Conservation (phyloP, 768 basidiomycete genomes). For the Cyathus striatus region DNA sequence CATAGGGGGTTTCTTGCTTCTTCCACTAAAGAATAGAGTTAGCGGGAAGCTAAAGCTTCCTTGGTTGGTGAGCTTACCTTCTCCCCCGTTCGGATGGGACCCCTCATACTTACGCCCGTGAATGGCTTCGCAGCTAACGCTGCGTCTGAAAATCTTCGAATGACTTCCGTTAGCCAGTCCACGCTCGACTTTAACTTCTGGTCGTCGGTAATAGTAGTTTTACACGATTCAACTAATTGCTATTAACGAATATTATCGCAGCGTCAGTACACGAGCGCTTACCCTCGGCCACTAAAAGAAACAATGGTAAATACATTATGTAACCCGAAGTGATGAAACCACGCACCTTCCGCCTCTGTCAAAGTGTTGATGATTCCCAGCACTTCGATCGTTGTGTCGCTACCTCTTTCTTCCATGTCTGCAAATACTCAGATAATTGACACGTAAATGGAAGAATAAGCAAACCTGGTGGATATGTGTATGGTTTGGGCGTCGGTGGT, state of each 20-base stretch:
- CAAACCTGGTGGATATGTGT: conserved; percentile 33
- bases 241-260: no score
- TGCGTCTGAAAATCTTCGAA: conserved; percentile 69
- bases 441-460: neutral
- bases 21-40: conserved; percentile 55
- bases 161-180: conserved; percentile 80
- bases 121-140: conserved; percentile 51
- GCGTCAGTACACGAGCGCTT: no score
- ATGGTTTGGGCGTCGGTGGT: conserved; percentile 38
- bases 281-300: conserved; percentile 52
- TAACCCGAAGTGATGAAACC: conserved; percentile 11
- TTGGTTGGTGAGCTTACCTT: no score
- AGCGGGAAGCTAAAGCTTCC: neutral
- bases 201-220: conserved; percentile 48
- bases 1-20: conserved; percentile 55
- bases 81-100: conserved; percentile 41
- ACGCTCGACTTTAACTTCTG: conserved; percentile 50
- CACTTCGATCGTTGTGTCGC: conserved; percentile 70
- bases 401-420: conserved; percentile 64
- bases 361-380: conserved; percentile 61
- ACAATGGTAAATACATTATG: conserved; percentile 14
- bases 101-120: conserved; percentile 60
- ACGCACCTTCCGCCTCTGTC: conserved; percentile 63
- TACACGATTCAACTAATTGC: conserved; percentile 61
- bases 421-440: neutral